These are phyloP conservation scores for Colletotrichum sp. DNA, from an alignment of 2,329 filamentous ascomycete genomes.

Conservation along the genomic window DNA sequence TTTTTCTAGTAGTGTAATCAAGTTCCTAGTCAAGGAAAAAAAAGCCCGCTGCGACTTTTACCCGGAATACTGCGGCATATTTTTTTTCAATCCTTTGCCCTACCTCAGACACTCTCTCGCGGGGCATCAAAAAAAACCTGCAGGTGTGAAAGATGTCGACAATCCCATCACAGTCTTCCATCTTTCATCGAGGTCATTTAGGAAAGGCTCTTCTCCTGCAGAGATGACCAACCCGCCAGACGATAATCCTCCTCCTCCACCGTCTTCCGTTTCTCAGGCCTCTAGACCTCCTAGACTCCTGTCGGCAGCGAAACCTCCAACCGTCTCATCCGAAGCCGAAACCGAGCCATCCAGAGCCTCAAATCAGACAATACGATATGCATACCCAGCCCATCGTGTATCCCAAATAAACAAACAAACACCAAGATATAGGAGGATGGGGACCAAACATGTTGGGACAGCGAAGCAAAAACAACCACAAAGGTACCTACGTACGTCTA, in stretches of 20 bases:
- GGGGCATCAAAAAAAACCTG: too few species aligned
- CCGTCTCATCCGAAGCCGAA: not conserved
- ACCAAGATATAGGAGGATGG: fast-evolving
- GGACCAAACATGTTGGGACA: not conserved
- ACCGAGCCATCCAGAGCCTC: not conserved
- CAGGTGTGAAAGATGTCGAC: not conserved
- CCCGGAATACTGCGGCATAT: not conserved
- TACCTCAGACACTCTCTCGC: too few species aligned
- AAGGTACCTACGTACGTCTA: not conserved
- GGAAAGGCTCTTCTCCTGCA: not conserved
- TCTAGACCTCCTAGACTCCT: not conserved
- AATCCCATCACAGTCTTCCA: not conserved
- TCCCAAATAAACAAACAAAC: not conserved
- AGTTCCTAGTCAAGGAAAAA: not conserved
- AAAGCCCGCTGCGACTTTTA: not conserved
- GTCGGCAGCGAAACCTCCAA: not conserved
- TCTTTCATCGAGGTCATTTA: fast-evolving
- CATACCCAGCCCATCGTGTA: not conserved
- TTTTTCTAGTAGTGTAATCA: not conserved
- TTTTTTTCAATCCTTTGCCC: not conserved
- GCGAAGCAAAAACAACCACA: not conserved
- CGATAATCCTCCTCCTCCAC: too few species aligned
- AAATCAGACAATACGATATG: not conserved
- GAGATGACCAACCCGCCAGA: not conserved
- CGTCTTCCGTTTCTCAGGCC: too few species aligned